Evolutionary conservation across 1,284 basidiomycete species (phyloP).

Genomic region (Ganoderma meredithae): DNA sequence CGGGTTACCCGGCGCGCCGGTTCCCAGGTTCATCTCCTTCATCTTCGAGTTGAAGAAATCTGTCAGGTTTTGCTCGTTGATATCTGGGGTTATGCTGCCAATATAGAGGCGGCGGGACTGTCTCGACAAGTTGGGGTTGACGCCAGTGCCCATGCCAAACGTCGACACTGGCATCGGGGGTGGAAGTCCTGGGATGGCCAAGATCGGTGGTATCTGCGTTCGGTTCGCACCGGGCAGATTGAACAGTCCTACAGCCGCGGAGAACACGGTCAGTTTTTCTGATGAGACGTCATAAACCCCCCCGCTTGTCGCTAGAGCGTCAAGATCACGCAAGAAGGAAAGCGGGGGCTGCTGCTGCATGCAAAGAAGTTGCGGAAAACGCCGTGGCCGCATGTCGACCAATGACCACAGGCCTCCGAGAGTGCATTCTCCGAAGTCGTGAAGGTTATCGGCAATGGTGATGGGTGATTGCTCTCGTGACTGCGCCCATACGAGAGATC

Average conservation of each 20-base stretch:
- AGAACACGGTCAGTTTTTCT: slow-evolving; percentile 21
- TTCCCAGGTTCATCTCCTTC: slow-evolving; percentile 88
- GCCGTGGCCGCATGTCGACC: slow-evolving; percentile 5
- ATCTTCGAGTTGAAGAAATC: slow-evolving; percentile 97
- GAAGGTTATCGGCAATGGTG: slow-evolving; percentile 10
- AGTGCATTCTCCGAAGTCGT: slow-evolving; percentile 3
- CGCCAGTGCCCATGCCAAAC: slow-evolving; percentile 85
- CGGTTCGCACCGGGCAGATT: slow-evolving; percentile 92
- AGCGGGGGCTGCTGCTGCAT: not conserved
- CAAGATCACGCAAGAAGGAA: not conserved
- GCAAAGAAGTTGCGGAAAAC: slow-evolving; percentile 2
- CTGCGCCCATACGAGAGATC: not conserved
- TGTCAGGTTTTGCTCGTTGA: slow-evolving; percentile 89
- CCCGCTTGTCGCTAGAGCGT: not conserved
- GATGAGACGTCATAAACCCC: not conserved
- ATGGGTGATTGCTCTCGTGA: slow-evolving; percentile 3
- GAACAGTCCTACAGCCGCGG: slow-evolving; percentile 72
- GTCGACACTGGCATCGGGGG: slow-evolving; percentile 84
- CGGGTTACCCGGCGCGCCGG: slow-evolving; percentile 87
- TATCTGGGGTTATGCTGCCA: slow-evolving; percentile 91
- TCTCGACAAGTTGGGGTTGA: slow-evolving; percentile 85
- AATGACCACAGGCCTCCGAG: not conserved
- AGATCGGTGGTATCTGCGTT: slow-evolving; percentile 84
- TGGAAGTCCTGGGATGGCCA: slow-evolving; percentile 79
- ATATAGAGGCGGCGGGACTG: slow-evolving; percentile 96